Base-by-base conservation (phyloP, 257 asterid genomes). In the Solanum habrochaites region DNA sequence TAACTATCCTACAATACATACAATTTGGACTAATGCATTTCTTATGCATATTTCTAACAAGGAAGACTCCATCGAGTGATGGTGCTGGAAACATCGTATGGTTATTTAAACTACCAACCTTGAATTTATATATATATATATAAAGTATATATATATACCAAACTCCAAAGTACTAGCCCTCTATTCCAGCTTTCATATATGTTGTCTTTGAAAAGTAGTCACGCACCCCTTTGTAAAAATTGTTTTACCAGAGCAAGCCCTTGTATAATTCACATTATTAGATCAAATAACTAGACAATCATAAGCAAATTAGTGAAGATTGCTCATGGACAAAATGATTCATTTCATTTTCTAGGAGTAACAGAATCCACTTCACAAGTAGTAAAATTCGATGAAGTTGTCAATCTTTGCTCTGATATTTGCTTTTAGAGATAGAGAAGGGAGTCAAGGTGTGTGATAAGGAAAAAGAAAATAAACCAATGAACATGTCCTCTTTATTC, bases 161-260 rank as follows among this genome's bases (percentile, higher is more conserved):
- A 27, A 93, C 96, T 18, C 98, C 98, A 49, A 94, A 92, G 87
- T 96, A 96, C 18, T 88, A 95, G 95, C 87, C 98, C 98, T 85
- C 95, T 35, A 86, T 29, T 78, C 98, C 98, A 86, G 96, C 95
- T 87, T 95, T 98, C 91, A 86, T 93, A 87, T 90, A 92, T 77
- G 94, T 94, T 77, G 94, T 94, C 93, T 90, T 93, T 87, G 98
- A 92, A 92, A 96, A 95, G 94, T 97, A 93, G 88, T 95, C 97
- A 70, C 85, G 85, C 78, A 96, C 94, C 70, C 98, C 98, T 87
- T 88, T 91, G 84, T 94, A 95, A 49, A 49, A 91, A 89, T 85
- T 93, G 82, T 85, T 85, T 94, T 95, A 78, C 84, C 72, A 14
- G 90, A 52, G 62, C 62, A 52, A 52, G 62, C 62, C n/a, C 89